Conservation (phyloP, 345 rosid species). For the Aegle marmelos region DNA sequence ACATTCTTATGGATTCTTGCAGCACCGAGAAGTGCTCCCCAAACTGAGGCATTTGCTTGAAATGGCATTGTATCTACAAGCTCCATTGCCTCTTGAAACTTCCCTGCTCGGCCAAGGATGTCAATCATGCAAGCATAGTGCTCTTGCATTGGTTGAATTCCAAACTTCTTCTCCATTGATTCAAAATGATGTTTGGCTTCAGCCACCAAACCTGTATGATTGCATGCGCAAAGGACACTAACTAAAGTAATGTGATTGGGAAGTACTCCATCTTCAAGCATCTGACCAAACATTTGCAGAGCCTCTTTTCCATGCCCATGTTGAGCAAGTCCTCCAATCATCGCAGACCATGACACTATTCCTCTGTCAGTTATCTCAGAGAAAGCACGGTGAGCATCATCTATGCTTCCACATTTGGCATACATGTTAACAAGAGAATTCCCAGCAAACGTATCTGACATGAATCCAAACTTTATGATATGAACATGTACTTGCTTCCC, state of each 20-base stretch:
- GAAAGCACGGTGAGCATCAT: slow-evolving; percentile 49
- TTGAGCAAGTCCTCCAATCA: slow-evolving; percentile 59
- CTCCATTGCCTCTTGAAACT: slow-evolving; percentile 49
- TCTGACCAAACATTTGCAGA: slow-evolving; percentile 36
- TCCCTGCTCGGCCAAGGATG: slow-evolving; percentile 58
- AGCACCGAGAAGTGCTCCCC: slow-evolving; percentile 72
- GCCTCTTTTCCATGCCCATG: slow-evolving; percentile 59
- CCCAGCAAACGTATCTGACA: slow-evolving; percentile 49
- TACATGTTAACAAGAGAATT: slow-evolving; percentile 67
- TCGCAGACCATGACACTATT: slow-evolving; percentile 61
- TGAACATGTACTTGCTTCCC: slow-evolving; percentile 67
- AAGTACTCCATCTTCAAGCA: slow-evolving; percentile 41
- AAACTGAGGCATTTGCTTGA: slow-evolving; percentile 44
- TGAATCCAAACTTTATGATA: slow-evolving; percentile 52
- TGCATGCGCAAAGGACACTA: slow-evolving; percentile 62
- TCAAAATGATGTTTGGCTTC: slow-evolving; percentile 45
- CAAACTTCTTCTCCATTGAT: slow-evolving; percentile 42
- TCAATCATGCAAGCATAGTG: slow-evolving; percentile 73
- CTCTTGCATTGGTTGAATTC: slow-evolving; percentile 47
- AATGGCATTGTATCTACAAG: slow-evolving; percentile 49
- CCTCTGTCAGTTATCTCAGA: slow-evolving; percentile 47
- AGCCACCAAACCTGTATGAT: slow-evolving; percentile 57
- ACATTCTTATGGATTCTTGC: slow-evolving; percentile 62
- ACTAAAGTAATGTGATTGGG: slow-evolving; percentile 63
- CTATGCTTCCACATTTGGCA: slow-evolving; percentile 67